These are phyloP conservation scores for Torrubiellomyces zombiae DNA, from an alignment of 2,329 filamentous ascomycete species.

Conservation along the genomic window DNA sequence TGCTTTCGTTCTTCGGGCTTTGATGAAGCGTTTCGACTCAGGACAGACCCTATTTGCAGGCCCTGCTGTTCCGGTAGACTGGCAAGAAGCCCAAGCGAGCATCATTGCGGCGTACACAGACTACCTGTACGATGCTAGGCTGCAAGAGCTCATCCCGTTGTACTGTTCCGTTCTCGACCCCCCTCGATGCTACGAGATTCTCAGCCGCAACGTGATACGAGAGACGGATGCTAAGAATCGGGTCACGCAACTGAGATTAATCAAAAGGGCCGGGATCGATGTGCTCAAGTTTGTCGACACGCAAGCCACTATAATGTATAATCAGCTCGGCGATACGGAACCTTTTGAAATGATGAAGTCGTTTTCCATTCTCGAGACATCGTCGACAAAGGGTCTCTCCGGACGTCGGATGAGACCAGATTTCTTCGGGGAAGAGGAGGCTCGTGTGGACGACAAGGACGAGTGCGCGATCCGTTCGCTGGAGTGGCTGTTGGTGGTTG, in stretches of 20 bases:
- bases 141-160: constrained; percentile 66
- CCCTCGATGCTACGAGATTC: constrained; percentile 47
- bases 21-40: constrained; percentile 42
- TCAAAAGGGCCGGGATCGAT: constrained; percentile 60
- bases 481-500: constrained; percentile 69
- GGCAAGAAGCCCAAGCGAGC: constrained; percentile 45
- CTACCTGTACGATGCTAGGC: constrained; percentile 52
- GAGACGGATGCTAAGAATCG: constrained; percentile 51
- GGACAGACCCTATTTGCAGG: constrained; percentile 6
- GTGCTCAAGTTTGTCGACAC: constrained; percentile 55
- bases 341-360: constrained; percentile 22
- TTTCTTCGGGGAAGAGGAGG: constrained; percentile 50
- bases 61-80: constrained; percentile 6
- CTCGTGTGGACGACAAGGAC: constrained; percentile 41
- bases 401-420: constrained; percentile 51
- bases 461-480: constrained; percentile 59
- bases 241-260: constrained; percentile 51
- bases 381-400: constrained; percentile 15
- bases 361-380: constrained; percentile 34
- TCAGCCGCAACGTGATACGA: constrained; percentile 63
- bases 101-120: constrained; percentile 71
- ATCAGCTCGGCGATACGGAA: constrained; percentile 21
- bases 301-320: constrained; percentile 39
- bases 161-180: constrained; percentile 68
- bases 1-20: constrained; percentile 44